Evolutionary conservation across 225 moss, liverwort and hornwort genomes (phyloP), one percentile per base, ranked within the genome.

Genomic region (Antitrichia curtipendula): DNA sequence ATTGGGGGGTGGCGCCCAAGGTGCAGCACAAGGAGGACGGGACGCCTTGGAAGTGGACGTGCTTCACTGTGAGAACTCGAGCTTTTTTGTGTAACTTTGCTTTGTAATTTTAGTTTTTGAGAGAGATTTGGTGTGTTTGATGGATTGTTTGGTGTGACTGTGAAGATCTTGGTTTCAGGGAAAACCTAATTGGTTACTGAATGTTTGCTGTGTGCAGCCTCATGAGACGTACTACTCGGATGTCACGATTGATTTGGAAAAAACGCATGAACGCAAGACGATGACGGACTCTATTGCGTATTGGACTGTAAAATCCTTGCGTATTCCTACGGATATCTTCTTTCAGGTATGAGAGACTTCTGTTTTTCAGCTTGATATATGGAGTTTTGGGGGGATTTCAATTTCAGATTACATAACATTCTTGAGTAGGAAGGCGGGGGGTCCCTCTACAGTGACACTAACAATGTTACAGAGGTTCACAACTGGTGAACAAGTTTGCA

Each of bases 41-140:
- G n/a, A 90, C 94, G 14, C 89, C 91, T 31, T 99, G 98, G 98
- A 95, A 92, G 23, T 97, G 98, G 98, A 90, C 95, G 43, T 95
- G 94, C 91, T 99, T 99, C 88, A 86, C 89, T 72, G 95, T 96
- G 84, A 93, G 89, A n/a, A 31, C 13, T 43, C 10, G 49, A 64
- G 21, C 29, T 60, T 60, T 43, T 32, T 21, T 40, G 59, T 64
- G 50, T 36, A 12, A 25, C 15, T 25, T 32, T 43, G 23, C 61
- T 61, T 22, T 61, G 63, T 16, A 24, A 63, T 49, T 58, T 32
- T 34, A 19, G 47, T 45, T 18, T 62, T 34, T 18, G 47, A 24
- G 63, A 81, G n/a, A 57, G 73, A 20, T 61, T n/a, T 38, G 31
- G 32, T 49, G 19, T 82, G 24, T 17, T 40, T 45, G 22, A 17